Base-by-base conservation (phyloP, 2,329 filamentous ascomycete species). In the Aureobasidium pullulans region DNA sequence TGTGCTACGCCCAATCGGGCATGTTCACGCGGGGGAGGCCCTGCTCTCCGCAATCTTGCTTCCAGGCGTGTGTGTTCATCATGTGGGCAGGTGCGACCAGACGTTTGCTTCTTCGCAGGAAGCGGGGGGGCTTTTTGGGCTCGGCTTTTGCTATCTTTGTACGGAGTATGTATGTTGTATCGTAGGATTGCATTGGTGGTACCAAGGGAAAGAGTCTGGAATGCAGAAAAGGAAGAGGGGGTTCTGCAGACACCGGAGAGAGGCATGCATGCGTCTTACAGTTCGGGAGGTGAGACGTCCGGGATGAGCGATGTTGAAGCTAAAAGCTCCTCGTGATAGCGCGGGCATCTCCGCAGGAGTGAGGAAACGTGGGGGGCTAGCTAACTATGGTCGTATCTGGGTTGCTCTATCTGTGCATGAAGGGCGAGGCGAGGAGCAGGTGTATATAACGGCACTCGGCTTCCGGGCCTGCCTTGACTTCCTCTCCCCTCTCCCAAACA, bases 321-420 rank as follows among this genome's bases (percentile, higher is more conserved):
- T 34, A 54, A 54, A 54, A 54, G 50, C 50, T 54, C 50, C 50
- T 54, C 50, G 50, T 54, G 50, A 54, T 54, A 34, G 50, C 37
- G 39, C 50, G 50, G 50, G 39, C 50, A 16, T 31, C 39, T 42
- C 50, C 50, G 39, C 50, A 53, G 39, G 9, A 19, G 16, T 37
- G n/a, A 34, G 15, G n/a, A 6, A 34, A 54, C 39, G 50, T 42
- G 50, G 50, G 39, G 36, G 37, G 16, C 28, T 54, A 52, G 36
- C 48, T 52, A 40, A 39, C 10, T 16, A 36, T 40, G 34, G 32
- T 43, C 50, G 50, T 54, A 54, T 54, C 50, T 54, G 39, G 11
- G 48, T 52, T 54, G 50, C 50, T 54, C 50, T 54, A 54, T 54
- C 37, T 43, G 28, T 42, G 50, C 50, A 54, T 40, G 49, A 9